Evolutionary conservation across 345 rosid genomes (phyloP).

Genomic region (Corymbia maculata): DNA sequence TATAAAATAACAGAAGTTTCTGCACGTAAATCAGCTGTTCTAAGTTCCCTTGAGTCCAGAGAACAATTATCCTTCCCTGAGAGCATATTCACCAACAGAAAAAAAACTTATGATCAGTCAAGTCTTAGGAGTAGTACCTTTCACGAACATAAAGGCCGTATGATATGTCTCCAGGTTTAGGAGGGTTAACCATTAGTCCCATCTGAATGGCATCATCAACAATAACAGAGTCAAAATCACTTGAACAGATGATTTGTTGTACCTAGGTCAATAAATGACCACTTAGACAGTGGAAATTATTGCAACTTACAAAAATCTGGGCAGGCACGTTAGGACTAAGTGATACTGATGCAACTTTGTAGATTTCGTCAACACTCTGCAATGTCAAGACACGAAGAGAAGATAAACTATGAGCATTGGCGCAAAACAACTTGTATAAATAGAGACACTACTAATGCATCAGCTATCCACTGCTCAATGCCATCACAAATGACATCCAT

Average conservation of each 20-base stretch:
- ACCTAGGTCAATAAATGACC: neutral
- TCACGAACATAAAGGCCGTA: slow-evolving; percentile 70
- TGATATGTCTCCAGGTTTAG: slow-evolving; percentile 87
- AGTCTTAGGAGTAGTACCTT: slow-evolving; percentile 36
- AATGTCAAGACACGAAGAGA: neutral
- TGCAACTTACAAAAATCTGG: slow-evolving; percentile 81
- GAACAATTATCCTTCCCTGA: neutral
- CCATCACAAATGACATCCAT: neutral
- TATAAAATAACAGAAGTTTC: neutral
- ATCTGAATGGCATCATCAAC: slow-evolving; percentile 33
- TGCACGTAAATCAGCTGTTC: neutral
- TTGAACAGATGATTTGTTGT: neutral
- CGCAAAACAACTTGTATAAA: neutral
- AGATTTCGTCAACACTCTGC: slow-evolving; percentile 95
- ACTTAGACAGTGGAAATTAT: neutral
- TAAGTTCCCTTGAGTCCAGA: neutral
- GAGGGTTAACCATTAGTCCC: slow-evolving; percentile 98
- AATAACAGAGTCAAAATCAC: neutral
- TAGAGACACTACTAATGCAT: neutral
- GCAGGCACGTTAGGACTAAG: slow-evolving; percentile 98
- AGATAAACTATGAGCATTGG: neutral
- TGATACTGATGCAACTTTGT: slow-evolving; percentile 83
- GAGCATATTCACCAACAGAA: neutral
- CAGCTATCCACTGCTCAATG: neutral
- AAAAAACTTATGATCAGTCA: neutral